Base-by-base conservation (phyloP, 108 stramenopile species). In the Parietichytrium sp. region DNA sequence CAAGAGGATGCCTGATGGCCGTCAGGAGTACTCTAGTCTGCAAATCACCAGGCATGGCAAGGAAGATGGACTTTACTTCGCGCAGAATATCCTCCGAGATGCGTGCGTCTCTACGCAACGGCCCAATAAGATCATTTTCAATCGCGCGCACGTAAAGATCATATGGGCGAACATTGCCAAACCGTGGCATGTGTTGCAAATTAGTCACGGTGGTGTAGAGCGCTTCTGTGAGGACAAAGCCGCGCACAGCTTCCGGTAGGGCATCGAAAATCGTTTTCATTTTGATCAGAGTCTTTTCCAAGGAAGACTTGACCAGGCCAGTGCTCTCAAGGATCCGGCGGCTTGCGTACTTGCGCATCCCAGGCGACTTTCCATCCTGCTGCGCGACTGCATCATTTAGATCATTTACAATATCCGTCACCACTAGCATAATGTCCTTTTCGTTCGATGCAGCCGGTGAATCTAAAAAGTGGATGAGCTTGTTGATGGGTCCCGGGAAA, bases 111-210 rank as follows among this genome's bases (percentile, higher is more conserved):
- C 61, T 33, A 25, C 61, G 61, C 61, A 72, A 42, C 10, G 61
- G 61, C n/a, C 61, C 61, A 27, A 72, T 72, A 25, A 72, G 61
- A 27, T 72, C 61, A 27, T 72, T 72, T 72, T 72, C 61, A 42
- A 72, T 72, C n/a, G 61, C 61, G 8, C 61, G 33, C 20, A 72
- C 61, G 42, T 72, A 72, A n/a, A 72, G 61, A 27, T 72, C 61
- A 25, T 72, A 72, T 45, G 61, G 61, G 0, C 38, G 45, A 6
- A 72, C 61, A 25, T 42, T 42, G 2, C 61, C 61, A 25, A 72
- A 33, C n/a, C 61, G 61, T 12, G 61, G 61, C 61, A 72, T 72
- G 61, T 72, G 36, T 36, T 45, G 61, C 33, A 72, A 42, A 42
- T 72, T 72, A 25, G 16, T 25, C 15, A 72, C 45, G 42, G 61